Evolutionary conservation across 2,329 filamentous ascomycete genomes (phyloP).

Genomic region (Colletotrichum cordylinicola): DNA sequence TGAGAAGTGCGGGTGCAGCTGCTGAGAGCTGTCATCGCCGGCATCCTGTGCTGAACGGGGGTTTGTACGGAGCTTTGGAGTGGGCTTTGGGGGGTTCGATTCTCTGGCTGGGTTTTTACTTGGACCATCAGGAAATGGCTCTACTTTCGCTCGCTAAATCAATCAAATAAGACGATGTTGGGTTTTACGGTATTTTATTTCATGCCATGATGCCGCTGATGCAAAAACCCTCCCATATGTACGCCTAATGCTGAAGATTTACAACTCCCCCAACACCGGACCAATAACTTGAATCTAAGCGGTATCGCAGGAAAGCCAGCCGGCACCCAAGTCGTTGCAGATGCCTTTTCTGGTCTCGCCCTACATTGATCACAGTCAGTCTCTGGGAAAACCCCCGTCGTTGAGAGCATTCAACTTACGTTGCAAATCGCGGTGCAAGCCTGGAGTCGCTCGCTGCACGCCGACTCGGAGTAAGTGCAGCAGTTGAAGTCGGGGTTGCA

Average conservation of each 20-base stretch:
- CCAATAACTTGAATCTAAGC: not conserved
- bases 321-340: not conserved
- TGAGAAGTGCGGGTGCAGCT: not conserved
- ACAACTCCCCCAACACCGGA: not conserved
- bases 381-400: not conserved
- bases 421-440: not conserved
- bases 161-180: not conserved
- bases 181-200: not conserved
- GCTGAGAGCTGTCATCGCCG: not conserved
- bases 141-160: not conserved
- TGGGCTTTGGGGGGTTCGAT: not conserved
- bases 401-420: not conserved
- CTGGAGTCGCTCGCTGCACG: not conserved
- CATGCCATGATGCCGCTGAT: not conserved
- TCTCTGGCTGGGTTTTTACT: not conserved
- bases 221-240: not conserved
- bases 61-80: not conserved
- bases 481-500: not conserved
- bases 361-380: not conserved
- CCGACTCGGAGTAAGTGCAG: not conserved
- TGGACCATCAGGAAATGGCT: not conserved
- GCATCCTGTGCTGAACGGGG: not conserved
- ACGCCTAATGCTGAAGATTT: not conserved
- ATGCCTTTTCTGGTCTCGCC: not conserved
- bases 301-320: not conserved